Conservation (phyloP, 345 rosid genomes). For the Salix brachista region DNA sequence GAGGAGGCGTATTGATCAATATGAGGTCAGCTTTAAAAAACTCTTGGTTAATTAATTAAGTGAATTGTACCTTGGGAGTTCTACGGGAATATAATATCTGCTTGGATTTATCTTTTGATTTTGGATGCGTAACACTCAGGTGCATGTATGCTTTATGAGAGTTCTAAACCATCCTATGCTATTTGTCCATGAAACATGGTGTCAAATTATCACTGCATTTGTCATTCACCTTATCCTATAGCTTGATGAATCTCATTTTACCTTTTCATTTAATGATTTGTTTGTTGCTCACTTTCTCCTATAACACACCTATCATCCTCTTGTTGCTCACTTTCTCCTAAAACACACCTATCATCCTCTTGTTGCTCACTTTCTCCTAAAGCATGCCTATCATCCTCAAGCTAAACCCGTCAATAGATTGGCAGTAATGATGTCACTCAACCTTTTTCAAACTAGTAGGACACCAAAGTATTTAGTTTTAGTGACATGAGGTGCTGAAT, state of each 20-base stretch:
- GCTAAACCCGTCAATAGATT: neutral
- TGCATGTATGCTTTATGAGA: neutral
- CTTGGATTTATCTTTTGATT: neutral
- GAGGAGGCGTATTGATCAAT: constrained; percentile 62
- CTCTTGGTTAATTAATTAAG: neutral
- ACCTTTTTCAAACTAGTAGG: neutral
- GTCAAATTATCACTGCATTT: neutral
- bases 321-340: too few species aligned
- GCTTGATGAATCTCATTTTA: too few species aligned
- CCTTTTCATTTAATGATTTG: neutral
- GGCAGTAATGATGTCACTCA: neutral
- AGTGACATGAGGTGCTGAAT: neutral
- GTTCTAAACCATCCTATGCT: neutral
- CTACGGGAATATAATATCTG: neutral
- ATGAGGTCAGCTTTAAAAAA: constrained; percentile 47
- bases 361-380: neutral
- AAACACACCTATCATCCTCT: too few species aligned
- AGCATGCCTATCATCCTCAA: neutral
- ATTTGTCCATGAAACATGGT: neutral
- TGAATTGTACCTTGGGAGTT: neutral
- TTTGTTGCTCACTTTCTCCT: neutral
- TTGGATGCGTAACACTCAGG: neutral
- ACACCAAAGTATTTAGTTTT: neutral
- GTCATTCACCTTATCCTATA: neutral
- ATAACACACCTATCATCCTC: too few species aligned